Conservation (phyloP, 2,329 filamentous ascomycete genomes). For the Leptographium lundbergii region DNA sequence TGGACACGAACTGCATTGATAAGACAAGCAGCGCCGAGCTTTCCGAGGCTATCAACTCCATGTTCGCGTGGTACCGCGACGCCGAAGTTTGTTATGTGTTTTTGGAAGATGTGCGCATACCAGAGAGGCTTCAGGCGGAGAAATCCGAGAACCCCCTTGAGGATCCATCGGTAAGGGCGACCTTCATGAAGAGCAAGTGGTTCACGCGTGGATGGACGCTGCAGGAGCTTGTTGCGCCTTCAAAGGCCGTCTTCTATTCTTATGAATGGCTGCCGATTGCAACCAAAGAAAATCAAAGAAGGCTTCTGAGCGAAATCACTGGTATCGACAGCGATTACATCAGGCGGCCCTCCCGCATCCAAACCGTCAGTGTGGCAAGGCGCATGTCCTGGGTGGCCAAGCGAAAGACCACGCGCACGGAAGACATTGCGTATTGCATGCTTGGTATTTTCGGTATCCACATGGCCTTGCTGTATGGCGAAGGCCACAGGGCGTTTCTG, state of each 20-base stretch:
- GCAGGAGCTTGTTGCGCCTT: conserved; percentile 13
- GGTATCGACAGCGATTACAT: conserved; percentile 16
- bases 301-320: conserved; percentile 17
- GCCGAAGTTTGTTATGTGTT: conserved; percentile 23
- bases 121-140: neutral
- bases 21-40: conserved; percentile 22
- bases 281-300: conserved; percentile 13
- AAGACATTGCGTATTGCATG: conserved; percentile 18
- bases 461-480: conserved; percentile 19
- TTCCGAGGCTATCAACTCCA: conserved; percentile 18
- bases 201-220: conserved; percentile 15
- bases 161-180: neutral
- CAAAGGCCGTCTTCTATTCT: conserved; percentile 12
- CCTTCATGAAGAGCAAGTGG: conserved; percentile 5
- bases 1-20: conserved; percentile 27
- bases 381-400: conserved; percentile 17
- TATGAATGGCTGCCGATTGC: conserved; percentile 12
- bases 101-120: conserved; percentile 15
- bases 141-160: neutral
- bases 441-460: conserved; percentile 18
- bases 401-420: conserved; percentile 12
- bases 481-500: conserved; percentile 14
- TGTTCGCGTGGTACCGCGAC: conserved; percentile 20
- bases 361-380: conserved; percentile 10
- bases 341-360: neutral